Percentiles rank a stretch among this genome's conserved stretches.
Conservation (phyloP, 1,284 basidiomycete species). For the Fomitiporia mediterranea region DNA sequence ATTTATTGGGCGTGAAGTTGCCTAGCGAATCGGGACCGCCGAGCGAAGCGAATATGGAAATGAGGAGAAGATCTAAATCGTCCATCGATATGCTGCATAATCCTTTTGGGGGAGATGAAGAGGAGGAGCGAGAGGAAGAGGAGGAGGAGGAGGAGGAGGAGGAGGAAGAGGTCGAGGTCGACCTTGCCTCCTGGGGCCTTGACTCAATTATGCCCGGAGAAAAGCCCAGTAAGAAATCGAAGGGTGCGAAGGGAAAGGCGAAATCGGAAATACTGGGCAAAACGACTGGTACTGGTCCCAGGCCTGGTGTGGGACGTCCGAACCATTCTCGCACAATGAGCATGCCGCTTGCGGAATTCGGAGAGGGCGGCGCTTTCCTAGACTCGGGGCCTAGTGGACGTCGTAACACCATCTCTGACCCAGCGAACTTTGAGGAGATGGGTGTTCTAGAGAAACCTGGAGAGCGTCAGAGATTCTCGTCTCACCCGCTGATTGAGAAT, state of each 20-base stretch:
- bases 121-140: conserved; percentile 48
- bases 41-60: conserved; percentile 40
- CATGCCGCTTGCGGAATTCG: conserved; percentile 55
- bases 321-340: conserved; percentile 52
- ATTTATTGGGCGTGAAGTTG: conserved; percentile 64
- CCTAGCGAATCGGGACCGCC: conserved; percentile 50
- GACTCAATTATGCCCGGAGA: conserved; percentile 67
- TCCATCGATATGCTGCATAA: conserved; percentile 64
- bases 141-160: conserved; percentile 39
- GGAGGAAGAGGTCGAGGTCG: conserved; percentile 61
- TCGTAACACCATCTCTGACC: conserved; percentile 49
- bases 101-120: conserved; percentile 62
- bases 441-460: conserved; percentile 30
- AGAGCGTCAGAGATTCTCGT: conserved; percentile 43
- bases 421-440: conserved; percentile 48
- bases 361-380: conserved; percentile 42
- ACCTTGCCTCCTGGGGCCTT: conserved; percentile 78
- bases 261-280: conserved; percentile 50
- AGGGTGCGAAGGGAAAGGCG: conserved; percentile 38
- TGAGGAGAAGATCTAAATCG: conserved; percentile 35
- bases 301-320: conserved; percentile 26
- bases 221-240: conserved; percentile 30
- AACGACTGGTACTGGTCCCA: conserved; percentile 34
- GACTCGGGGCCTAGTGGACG: conserved; percentile 34
- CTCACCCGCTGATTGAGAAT: conserved; percentile 46